These are phyloP conservation scores for Metarhizium anisopliae DNA, from an alignment of 2,329 filamentous ascomycete species.

Conservation along the genomic window DNA sequence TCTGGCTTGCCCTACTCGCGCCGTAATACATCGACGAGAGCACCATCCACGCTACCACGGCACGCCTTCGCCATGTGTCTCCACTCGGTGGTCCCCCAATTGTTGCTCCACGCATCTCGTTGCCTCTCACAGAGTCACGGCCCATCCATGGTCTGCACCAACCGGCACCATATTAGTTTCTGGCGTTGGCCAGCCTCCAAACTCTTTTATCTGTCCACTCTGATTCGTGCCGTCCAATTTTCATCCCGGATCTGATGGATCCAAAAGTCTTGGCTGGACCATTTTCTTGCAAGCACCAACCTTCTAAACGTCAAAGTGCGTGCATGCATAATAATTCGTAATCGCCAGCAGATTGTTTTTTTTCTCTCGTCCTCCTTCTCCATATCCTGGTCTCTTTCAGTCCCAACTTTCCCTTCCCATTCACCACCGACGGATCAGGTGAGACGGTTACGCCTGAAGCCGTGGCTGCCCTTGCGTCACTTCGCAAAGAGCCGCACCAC, in stretches of 20 bases:
- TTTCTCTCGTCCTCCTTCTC: background rate
- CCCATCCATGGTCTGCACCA: background rate
- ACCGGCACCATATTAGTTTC: background rate
- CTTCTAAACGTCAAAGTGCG: background rate
- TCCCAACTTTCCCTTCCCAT: background rate
- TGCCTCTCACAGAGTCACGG: background rate
- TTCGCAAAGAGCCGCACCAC: constrained; percentile 1
- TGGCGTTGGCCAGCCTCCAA: background rate
- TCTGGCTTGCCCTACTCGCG: no score
- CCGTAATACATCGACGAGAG: no score
- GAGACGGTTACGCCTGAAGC: background rate
- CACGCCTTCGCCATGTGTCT: no score
- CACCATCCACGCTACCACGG: background rate
- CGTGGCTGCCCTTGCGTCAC: background rate
- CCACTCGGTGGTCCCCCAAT: background rate
- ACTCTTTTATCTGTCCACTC: background rate
- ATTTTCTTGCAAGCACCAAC: background rate
- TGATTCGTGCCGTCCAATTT: background rate
- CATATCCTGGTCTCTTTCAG: no score
- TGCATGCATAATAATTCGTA: background rate
- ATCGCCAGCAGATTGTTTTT: background rate
- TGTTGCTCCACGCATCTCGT: background rate
- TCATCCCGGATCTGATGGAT: background rate
- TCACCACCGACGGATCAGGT: background rate
- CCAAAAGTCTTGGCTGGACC: background rate